These are phyloP conservation scores for Linnemannia zychae DNA, from an alignment of 192 early-diverging fungal species.

Conservation along the genomic window DNA sequence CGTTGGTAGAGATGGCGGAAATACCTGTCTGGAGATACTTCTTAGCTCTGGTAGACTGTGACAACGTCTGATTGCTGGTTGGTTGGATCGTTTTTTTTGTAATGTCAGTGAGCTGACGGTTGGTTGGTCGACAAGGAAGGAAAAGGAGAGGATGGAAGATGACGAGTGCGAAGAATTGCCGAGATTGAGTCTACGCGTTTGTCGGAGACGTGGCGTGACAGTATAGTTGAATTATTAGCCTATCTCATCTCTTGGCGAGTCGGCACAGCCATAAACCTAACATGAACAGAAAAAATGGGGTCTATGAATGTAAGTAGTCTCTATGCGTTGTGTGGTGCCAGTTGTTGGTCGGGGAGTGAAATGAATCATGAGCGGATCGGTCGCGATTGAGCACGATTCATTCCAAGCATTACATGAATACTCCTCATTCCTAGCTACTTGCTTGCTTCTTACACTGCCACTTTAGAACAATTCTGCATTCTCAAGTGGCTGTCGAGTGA, in stretches of 20 bases:
- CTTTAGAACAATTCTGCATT: neutral
- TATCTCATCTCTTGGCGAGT: no score
- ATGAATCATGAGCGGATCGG: neutral
- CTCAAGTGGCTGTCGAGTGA: no score
- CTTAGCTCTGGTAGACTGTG: neutral
- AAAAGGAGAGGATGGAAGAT: neutral
- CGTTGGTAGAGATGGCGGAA: neutral
- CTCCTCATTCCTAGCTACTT: neutral
- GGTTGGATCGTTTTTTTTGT: neutral
- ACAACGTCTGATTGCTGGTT: neutral
- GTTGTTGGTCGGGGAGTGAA: neutral
- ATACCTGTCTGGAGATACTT: neutral
- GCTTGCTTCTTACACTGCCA: neutral
- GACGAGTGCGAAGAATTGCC: neutral
- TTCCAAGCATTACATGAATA: neutral
- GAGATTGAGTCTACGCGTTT: no score
- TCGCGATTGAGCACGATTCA: neutral
- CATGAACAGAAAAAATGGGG: no score
- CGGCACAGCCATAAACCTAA: no score
- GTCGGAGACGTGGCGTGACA: no score
- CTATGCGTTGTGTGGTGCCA: no score
- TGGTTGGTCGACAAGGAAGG: neutral
- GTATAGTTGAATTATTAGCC: no score
- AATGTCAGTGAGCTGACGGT: neutral
- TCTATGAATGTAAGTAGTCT: neutral